phyloP scores from a whole-genome alignment of 2,329 filamentous ascomycete species.

The Aureobasidium sp. region DNA sequence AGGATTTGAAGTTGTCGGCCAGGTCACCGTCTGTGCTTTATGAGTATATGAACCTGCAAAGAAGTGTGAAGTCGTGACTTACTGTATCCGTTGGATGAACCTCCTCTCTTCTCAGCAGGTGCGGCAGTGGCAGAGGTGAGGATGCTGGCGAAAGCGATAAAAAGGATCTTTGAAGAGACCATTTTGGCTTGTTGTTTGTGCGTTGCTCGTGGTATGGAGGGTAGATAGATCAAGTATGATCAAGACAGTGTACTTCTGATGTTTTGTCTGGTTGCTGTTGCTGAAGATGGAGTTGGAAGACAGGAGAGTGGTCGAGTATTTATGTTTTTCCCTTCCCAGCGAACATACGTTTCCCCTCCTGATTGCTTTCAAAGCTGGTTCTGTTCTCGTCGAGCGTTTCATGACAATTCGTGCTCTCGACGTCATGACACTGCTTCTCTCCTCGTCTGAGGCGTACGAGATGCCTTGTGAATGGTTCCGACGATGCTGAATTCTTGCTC shows the following conservation, averaged over 20 bases:
- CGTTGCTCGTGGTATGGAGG: neutral
- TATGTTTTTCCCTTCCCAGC: neutral
- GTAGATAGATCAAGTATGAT: neutral
- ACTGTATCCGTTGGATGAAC: neutral
- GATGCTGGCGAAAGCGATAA: neutral
- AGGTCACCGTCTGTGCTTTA: neutral
- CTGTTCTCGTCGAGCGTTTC: neutral
- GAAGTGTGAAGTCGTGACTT: neutral
- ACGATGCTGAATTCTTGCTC: neutral
- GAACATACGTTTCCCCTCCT: neutral
- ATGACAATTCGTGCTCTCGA: neutral
- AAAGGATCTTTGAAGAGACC: neutral
- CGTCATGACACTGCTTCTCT: neutral
- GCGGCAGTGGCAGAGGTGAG: neutral
- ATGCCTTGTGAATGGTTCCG: neutral
- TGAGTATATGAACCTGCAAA: neutral
- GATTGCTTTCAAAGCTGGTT: neutral
- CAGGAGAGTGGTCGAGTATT: neutral
- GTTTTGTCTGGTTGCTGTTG: neutral
- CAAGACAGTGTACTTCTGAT: neutral
- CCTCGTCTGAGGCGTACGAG: neutral
- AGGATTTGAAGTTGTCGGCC: slow-evolving; percentile 1
- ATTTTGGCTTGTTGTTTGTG: neutral
- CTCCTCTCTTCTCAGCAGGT: neutral
- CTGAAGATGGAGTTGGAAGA: neutral